Base-by-base conservation (phyloP, 441 rosid species). In the Lepidium campestre region DNA sequence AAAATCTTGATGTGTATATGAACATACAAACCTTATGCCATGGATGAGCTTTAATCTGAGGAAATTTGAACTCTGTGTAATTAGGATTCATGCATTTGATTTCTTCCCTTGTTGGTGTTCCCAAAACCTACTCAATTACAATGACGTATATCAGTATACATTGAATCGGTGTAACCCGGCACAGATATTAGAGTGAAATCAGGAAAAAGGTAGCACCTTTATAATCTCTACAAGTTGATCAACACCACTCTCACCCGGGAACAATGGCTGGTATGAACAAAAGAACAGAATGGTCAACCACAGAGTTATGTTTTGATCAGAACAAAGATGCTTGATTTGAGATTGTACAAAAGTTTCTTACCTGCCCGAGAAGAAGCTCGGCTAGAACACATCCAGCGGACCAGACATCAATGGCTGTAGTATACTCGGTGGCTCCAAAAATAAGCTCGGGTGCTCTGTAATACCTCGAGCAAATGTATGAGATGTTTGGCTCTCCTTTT, bases 11-110 rank as follows among this genome's bases (percentile, higher is more conserved):
- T 10, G 64, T 12, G 20, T 22, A 32, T 29, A n/a, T 36, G 46
- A 59, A 40, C 10, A 27, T 23, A 4, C 27, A 36, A 29, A 92
- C 98, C 98, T 92, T 92, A 79, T 92, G 98, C 97, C 97, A 90
- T 9, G 98, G 98, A 74, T 92, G 98, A 50, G 98, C 97, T 82
- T 92, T 92, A 53, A 92, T 92, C 77, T 92, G 98, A 42, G 98
- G 97, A 76, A 92, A 93, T 62, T 91, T 91, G 76, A 85, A 93
- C 74, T 93, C 99, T 0, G 91, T 91, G 77, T 93, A 91, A 77
- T 93, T 93, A 22, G 98, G 98, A 61, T 93, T 93, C 98, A 93
- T 93, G 87, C 97, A 93, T 75, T 91, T 93, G 58, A 91, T 91
- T 81, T 93, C 98, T 81, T 93, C 97, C 65, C 98, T 79, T 36